Evolutionary conservation across 257 asterid genomes (phyloP).

Genomic region (Lantana camara): DNA sequence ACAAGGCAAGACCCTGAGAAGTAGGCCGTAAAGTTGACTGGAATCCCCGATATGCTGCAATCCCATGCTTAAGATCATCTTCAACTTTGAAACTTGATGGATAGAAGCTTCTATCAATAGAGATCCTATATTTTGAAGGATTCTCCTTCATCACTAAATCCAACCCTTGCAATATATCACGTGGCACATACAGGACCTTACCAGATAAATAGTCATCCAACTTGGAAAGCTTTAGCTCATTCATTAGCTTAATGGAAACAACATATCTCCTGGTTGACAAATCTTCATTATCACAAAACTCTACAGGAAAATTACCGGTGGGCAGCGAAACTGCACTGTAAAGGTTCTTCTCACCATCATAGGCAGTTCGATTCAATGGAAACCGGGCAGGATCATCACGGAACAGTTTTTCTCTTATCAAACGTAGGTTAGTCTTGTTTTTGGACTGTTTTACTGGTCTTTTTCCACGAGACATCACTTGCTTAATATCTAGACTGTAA

Average conservation of each 20-base stretch:
- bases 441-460: slow-evolving; percentile 35
- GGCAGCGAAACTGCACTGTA: slow-evolving; percentile 60
- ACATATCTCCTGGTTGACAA: slow-evolving; percentile 28
- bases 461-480: slow-evolving; percentile 36
- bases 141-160: slow-evolving; percentile 77
- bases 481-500: slow-evolving; percentile 55
- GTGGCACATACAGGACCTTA: slow-evolving; percentile 50
- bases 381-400: slow-evolving; percentile 46
- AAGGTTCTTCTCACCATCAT: slow-evolving; percentile 75
- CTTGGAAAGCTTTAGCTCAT: slow-evolving; percentile 62
- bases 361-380: slow-evolving; percentile 55
- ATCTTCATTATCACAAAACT: slow-evolving; percentile 46
- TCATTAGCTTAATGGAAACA: slow-evolving; percentile 51
- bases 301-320: slow-evolving; percentile 54
- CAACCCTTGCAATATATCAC: slow-evolving; percentile 70
- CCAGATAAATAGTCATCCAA: slow-evolving; percentile 60
- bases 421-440: slow-evolving; percentile 38
- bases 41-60: slow-evolving; percentile 68
- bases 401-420: slow-evolving; percentile 49
- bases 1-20: slow-evolving; percentile 64
- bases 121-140: slow-evolving; percentile 48
- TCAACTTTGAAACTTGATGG: slow-evolving; percentile 31
- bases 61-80: slow-evolving; percentile 55
- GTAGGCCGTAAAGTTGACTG: slow-evolving; percentile 63
- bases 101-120: slow-evolving; percentile 53